phyloP scores from a whole-genome alignment of 2,329 filamentous ascomycete species.

The Macroventuria anomochaeta region DNA sequence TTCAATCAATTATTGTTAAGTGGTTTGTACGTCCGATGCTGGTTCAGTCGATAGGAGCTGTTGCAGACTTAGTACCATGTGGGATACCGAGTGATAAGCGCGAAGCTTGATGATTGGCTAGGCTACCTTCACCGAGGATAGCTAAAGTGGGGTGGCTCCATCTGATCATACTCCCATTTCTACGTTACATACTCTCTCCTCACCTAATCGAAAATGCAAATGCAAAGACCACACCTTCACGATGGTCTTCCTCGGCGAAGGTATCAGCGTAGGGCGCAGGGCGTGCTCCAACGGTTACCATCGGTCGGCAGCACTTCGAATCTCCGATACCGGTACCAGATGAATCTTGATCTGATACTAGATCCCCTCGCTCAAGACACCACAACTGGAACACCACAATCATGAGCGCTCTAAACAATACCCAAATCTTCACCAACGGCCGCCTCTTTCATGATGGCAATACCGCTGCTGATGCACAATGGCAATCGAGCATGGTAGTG shows the following conservation, averaged over 20 bases:
- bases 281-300: constrained; percentile 3
- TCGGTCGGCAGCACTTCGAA: constrained; percentile 23
- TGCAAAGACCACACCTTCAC: neutral
- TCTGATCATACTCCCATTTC: neutral
- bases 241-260: neutral
- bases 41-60: neutral
- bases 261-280: neutral
- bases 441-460: constrained; percentile 30
- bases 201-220: too few species aligned
- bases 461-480: constrained; percentile 11
- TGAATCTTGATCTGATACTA: constrained; percentile 16
- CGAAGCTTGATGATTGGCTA: constrained; percentile 2
- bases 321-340: constrained; percentile 18
- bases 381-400: neutral
- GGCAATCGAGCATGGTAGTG: constrained; percentile 48
- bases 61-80: neutral
- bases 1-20: too few species aligned
- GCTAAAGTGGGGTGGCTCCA: constrained; percentile 1
- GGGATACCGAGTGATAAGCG: constrained; percentile 6
- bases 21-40: too few species aligned
- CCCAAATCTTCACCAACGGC: constrained; percentile 37
- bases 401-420: constrained; percentile 11
- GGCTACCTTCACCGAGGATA: neutral
- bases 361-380: neutral
- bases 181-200: too few species aligned